Evolutionary conservation across 768 basidiomycete genomes (phyloP).

Genomic region (Boletus pseudo-olivaceus): DNA sequence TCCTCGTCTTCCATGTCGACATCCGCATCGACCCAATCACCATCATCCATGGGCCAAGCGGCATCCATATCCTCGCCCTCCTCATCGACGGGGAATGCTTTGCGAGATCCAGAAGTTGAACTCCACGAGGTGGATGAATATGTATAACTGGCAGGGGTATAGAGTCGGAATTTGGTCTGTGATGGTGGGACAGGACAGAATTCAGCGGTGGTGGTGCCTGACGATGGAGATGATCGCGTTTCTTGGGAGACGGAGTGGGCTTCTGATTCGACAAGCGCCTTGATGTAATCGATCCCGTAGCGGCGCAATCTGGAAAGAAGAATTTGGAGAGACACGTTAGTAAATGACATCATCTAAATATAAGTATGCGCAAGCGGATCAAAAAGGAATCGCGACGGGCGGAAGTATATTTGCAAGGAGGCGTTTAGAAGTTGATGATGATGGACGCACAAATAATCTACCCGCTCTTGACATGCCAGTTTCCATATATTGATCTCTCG

Average conservation of each 20-base stretch:
- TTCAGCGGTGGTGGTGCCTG: not conserved
- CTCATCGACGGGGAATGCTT: constrained; percentile 12
- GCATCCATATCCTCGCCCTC: constrained; percentile 19
- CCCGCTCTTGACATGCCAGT: constrained; percentile 33
- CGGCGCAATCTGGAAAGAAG: constrained; percentile 24
- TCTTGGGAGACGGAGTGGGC: constrained; percentile 13
- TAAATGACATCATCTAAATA: constrained; percentile 5
- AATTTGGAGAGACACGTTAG: constrained; percentile 2
- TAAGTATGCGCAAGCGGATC: constrained; percentile 4
- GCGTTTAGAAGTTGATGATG: constrained; percentile 1
- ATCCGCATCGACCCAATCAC: constrained; percentile 26
- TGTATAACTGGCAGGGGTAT: constrained; percentile 33
- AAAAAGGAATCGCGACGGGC: not conserved
- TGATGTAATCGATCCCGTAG: constrained; percentile 33
- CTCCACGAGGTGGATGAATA: constrained; percentile 24
- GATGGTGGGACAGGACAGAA: constrained; percentile 1
- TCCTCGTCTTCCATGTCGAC: constrained; percentile 33
- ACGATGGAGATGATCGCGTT: not conserved
- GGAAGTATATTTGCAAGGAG: not conserved
- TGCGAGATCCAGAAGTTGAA: constrained; percentile 9
- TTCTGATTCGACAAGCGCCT: constrained; percentile 30
- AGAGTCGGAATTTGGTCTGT: constrained; percentile 29
- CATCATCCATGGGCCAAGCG: constrained; percentile 21
- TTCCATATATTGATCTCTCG: constrained; percentile 36
- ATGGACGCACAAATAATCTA: constrained; percentile 31